phyloP scores from a whole-genome alignment of 768 basidiomycete species.

The Chalciporus chontae region DNA sequence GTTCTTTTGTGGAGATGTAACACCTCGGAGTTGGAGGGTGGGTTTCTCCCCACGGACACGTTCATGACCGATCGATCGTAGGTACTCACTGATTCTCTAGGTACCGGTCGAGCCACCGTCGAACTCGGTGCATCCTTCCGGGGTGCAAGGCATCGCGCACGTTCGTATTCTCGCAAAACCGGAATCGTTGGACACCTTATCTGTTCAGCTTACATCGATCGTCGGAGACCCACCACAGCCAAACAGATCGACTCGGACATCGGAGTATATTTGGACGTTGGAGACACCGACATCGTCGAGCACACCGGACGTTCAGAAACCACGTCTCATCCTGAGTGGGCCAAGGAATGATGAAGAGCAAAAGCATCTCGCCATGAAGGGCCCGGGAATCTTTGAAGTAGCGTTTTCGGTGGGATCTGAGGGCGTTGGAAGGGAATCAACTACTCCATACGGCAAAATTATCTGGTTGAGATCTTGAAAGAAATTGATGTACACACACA shows the following conservation, averaged over 20 bases:
- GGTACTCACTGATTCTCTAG: slow-evolving; percentile 25
- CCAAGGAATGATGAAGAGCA: slow-evolving; percentile 36
- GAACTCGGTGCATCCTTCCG: slow-evolving; percentile 49
- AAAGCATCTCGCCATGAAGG: slow-evolving; percentile 26
- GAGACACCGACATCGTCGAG: slow-evolving; percentile 33
- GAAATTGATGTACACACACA: neutral
- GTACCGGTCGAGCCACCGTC: slow-evolving; percentile 47
- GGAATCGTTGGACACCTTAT: slow-evolving; percentile 28
- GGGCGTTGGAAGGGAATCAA: slow-evolving; percentile 29
- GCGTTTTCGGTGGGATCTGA: slow-evolving; percentile 40
- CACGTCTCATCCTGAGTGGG: slow-evolving; percentile 35
- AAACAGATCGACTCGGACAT: slow-evolving; percentile 19
- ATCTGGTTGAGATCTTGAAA: slow-evolving; percentile 32
- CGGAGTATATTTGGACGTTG: slow-evolving; percentile 41
- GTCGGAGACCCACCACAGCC: slow-evolving; percentile 39
- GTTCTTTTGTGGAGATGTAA: slow-evolving; percentile 75
- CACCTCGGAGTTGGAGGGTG: slow-evolving; percentile 57
- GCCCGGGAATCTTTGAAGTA: slow-evolving; percentile 50
- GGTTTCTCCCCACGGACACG: slow-evolving; percentile 17
- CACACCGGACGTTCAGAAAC: slow-evolving; percentile 8
- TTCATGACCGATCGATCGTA: no score
- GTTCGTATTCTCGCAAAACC: slow-evolving; percentile 41
- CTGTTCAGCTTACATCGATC: slow-evolving; percentile 45
- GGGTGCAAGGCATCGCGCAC: slow-evolving; percentile 46
- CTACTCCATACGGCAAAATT: slow-evolving; percentile 50